Evolutionary conservation across 1,284 basidiomycete species (phyloP), one percentile per base, ranked within the genome.

Genomic region (Singerocomus rubriflavus): DNA sequence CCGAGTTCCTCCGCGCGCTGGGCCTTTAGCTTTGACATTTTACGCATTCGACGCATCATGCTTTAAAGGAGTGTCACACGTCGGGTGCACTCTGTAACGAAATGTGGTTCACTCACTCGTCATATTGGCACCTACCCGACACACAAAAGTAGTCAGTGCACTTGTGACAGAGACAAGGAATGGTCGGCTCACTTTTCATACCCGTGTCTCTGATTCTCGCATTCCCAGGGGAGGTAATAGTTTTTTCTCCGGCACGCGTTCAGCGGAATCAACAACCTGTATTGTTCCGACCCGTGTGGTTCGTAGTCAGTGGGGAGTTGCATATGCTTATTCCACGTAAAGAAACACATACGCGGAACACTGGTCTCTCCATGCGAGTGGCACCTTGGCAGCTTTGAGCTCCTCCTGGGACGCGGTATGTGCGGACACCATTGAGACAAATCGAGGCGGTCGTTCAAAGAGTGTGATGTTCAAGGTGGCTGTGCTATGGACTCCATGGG

Each of bases 361-460:
- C 59, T 87, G 82, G 72, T 97, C 93, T 63, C 93, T 78, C 85
- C 89, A 97, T 11, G 80, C 87, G 9, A 96, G 59, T 8, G 93
- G 93, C 25, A 95, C 77, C 55, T 76, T 78, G 53, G 88, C 77
- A 7, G 80, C 78, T 70, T 91, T 89, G 68, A 92, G 79, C 70
- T 95, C 90, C 55, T 81, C 76, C 66, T 93, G 87, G 32, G 92
- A 91, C 45, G 93, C 93, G 48, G 86, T 88, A 36, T 82, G 83
- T 53, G 85, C 76, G 46, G 83, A 79, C 50, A 84, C 72, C 87
- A 89, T 89, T 51, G 56, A 30, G 41, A 6, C 52, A 58, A 30
- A n/a, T n/a, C n/a, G n/a, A n/a, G n/a, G n/a, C n/a, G n/a, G n/a
- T n/a, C n/a, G n/a, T n/a, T n/a, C n/a, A n/a, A n/a, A n/a, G n/a